These are phyloP conservation scores for Ogataea minuta DNA, from an alignment of 805 yeast genomes.

Conservation along the genomic window DNA sequence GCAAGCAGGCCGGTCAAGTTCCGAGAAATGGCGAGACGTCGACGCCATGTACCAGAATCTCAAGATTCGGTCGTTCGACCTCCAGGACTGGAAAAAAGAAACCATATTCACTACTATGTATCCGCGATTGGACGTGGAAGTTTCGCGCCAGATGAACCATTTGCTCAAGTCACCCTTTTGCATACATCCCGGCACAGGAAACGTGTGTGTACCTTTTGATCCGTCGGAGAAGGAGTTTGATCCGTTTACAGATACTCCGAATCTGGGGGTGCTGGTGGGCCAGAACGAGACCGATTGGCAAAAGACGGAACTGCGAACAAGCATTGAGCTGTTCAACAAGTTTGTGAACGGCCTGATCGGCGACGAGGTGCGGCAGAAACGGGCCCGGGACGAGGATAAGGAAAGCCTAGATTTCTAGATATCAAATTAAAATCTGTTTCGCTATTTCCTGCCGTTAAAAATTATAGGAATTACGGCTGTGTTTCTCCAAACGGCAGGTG, in stretches of 20 bases:
- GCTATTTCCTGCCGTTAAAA: conserved; percentile 12
- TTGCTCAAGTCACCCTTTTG: conserved; percentile 95
- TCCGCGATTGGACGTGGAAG: conserved; percentile 92
- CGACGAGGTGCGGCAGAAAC: conserved; percentile 47
- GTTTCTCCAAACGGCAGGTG: conserved; percentile 10
- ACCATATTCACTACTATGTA: conserved; percentile 76
- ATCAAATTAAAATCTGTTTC: background rate
- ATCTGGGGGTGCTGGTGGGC: conserved; percentile 56
- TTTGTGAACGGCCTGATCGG: conserved; percentile 58
- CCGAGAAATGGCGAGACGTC: conserved; percentile 78
- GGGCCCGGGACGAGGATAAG: conserved; percentile 32
- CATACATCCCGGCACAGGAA: conserved; percentile 94
- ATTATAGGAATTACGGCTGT: conserved; percentile 4
- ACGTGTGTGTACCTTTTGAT: conserved; percentile 87
- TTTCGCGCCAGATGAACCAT: conserved; percentile 85
- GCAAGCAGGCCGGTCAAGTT: conserved; percentile 50
- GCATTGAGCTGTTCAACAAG: conserved; percentile 60
- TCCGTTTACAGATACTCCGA: conserved; percentile 75
- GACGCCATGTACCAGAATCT: conserved; percentile 45
- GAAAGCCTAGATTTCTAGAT: conserved; percentile 24
- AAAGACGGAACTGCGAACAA: conserved; percentile 68
- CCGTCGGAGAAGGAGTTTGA: conserved; percentile 56
- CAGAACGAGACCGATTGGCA: conserved; percentile 64
- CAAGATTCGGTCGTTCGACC: conserved; percentile 38
- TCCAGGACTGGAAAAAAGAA: conserved; percentile 73